Conservation (phyloP, 1,284 basidiomycete genomes). For the Earliella scabrosa region DNA sequence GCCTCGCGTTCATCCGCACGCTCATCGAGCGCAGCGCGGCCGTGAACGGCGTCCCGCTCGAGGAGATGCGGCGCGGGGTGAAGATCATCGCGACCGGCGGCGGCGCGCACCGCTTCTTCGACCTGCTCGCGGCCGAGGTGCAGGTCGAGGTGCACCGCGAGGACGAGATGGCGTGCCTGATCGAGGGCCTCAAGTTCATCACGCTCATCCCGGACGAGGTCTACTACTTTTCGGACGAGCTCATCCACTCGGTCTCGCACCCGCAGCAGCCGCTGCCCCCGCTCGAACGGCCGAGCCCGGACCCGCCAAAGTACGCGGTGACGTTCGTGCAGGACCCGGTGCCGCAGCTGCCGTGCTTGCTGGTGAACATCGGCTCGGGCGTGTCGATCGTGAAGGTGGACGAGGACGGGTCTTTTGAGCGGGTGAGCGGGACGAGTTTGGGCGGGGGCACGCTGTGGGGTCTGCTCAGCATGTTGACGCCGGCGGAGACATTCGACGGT, state of each 20-base stretch:
- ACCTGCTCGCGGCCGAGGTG: slow-evolving; percentile 76
- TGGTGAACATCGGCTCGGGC: slow-evolving; percentile 98
- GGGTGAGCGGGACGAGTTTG: slow-evolving; percentile 95
- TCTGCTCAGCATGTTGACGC: slow-evolving; percentile 90
- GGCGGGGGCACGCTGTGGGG: slow-evolving; percentile 99
- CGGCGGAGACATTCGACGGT: slow-evolving; percentile 97
- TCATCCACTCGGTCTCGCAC: slow-evolving; percentile 88
- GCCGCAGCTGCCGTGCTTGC: slow-evolving; percentile 92
- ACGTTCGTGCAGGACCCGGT: slow-evolving; percentile 81
- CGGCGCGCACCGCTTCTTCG: slow-evolving; percentile 94
- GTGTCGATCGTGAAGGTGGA: slow-evolving; percentile 98
- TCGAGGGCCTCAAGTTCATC: slow-evolving; percentile 97
- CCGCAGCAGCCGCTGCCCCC: slow-evolving; percentile 36
- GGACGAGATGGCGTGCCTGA: slow-evolving; percentile 99
- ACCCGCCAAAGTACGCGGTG: slow-evolving; percentile 90
- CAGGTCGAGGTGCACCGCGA: slow-evolving; percentile 88
- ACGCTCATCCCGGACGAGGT: slow-evolving; percentile 97
- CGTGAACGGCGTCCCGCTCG: slow-evolving; percentile 88
- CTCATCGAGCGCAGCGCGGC: slow-evolving; percentile 88
- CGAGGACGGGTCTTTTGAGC: slow-evolving; percentile 93
- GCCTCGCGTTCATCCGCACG: slow-evolving; percentile 87
- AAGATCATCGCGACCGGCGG: slow-evolving; percentile 99
- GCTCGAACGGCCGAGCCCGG: slow-evolving; percentile 89
- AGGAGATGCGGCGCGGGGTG: slow-evolving; percentile 91
- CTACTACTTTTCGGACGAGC: slow-evolving; percentile 98